phyloP scores from a whole-genome alignment of 306 rosid species.

The Sechiopsis laciniata region DNA sequence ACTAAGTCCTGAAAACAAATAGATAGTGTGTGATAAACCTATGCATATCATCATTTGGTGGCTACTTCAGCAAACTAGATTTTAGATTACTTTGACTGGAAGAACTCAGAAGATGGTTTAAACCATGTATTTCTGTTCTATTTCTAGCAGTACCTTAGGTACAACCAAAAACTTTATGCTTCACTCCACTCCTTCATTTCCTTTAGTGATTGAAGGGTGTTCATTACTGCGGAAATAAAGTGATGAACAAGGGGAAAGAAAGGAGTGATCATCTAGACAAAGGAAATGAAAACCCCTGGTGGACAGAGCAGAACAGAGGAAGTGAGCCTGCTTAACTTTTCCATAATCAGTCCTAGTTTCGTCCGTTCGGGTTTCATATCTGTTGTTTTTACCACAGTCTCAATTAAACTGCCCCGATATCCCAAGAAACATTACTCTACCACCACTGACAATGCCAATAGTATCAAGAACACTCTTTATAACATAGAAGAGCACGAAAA shows the following conservation, averaged over 20 bases:
- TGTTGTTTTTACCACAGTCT: background rate
- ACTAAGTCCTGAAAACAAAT: background rate
- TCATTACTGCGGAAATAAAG: background rate
- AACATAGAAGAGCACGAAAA: background rate
- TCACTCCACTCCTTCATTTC: background rate
- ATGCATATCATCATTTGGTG: background rate
- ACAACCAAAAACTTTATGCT: background rate
- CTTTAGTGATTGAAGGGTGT: background rate
- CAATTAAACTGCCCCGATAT: background rate
- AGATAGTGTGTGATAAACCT: background rate
- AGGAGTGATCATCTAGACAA: background rate
- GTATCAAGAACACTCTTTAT: background rate
- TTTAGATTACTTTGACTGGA: background rate
- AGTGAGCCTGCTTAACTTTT: constrained; percentile 2
- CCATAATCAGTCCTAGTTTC: background rate
- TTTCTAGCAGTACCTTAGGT: background rate
- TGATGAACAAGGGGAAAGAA: background rate
- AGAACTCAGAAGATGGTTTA: background rate
- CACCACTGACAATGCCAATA: background rate
- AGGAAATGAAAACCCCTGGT: background rate
- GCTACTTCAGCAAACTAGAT: background rate
- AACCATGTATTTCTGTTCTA: background rate
- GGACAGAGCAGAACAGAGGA: background rate
- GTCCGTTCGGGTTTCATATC: background rate
- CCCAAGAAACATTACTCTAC: background rate